Conservation (phyloP, 176 grass and related monocot species). For the Alloteropsis semialata region DNA sequence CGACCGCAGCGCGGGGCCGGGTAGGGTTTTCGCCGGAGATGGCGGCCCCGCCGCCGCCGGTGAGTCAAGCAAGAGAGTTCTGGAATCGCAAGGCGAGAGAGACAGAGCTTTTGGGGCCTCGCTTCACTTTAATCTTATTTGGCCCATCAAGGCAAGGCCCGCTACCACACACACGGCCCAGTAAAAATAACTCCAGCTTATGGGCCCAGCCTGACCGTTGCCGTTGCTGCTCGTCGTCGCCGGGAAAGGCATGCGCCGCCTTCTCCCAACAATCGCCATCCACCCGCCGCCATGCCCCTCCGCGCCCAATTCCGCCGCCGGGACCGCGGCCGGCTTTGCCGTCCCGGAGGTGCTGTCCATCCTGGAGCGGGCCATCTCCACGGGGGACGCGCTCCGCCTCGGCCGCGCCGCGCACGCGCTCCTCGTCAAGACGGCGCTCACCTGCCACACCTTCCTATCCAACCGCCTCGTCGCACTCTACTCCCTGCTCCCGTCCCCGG, state of each 20-base stretch:
- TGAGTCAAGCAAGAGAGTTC: background rate
- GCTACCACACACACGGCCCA: background rate
- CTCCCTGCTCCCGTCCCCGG: slow-evolving; percentile 23
- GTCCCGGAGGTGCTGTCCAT: slow-evolving; percentile 24
- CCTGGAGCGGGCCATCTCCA: slow-evolving; percentile 41
- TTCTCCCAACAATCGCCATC: background rate
- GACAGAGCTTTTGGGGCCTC: background rate
- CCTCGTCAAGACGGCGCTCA: slow-evolving; percentile 65
- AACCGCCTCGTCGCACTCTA: slow-evolving; percentile 63
- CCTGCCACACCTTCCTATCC: slow-evolving; percentile 55
- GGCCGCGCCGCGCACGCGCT: slow-evolving; percentile 33
- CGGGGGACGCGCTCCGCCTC: slow-evolving; percentile 29
- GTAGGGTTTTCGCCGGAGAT: slow-evolving; percentile 28
- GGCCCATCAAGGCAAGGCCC: slow-evolving; percentile 3
- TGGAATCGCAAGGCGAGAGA: background rate
- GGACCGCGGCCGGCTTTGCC: background rate
- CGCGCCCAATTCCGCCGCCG: background rate
- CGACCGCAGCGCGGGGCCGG: background rate
- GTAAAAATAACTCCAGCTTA: background rate
- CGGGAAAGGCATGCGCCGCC: slow-evolving; percentile 27
- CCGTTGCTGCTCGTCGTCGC: background rate
- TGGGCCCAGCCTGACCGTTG: background rate
- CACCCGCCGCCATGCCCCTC: slow-evolving; percentile 17
- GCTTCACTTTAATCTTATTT: background rate
- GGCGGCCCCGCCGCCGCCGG: background rate